A percentile compares a stretch with the other conserved stretches of the same genome.
Evolutionary conservation across 306 rosid species (phyloP).

Genomic region (Betula pendula): DNA sequence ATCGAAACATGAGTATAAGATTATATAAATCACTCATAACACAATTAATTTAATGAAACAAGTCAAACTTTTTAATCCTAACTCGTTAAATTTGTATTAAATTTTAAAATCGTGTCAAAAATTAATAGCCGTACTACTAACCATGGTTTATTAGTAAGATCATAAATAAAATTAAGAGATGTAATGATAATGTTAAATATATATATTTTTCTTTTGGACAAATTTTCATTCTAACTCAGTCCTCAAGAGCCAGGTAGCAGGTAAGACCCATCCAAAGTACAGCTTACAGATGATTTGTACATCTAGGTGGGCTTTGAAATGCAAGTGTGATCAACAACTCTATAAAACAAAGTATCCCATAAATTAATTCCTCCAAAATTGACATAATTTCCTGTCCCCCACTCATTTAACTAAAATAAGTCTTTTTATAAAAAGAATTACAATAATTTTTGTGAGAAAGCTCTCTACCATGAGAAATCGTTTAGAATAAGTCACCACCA

Average conservation of each 20-base stretch:
- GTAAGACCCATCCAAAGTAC: background rate
- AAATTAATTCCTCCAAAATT: background rate
- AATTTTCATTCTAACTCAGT: background rate
- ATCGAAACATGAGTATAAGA: too few species aligned
- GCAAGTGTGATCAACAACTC: background rate
- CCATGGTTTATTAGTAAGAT: too few species aligned
- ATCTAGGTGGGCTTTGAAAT: background rate
- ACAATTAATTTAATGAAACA: too few species aligned
- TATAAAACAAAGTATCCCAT: background rate
- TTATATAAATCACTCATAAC: too few species aligned
- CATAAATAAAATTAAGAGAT: too few species aligned
- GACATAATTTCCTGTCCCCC: background rate
- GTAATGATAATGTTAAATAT: too few species aligned
- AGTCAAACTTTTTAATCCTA: too few species aligned
- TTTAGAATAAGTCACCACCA: conserved; percentile 42
- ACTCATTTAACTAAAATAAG: background rate
- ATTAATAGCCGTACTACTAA: too few species aligned
- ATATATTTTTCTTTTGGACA: too few species aligned
- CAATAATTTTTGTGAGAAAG: background rate
- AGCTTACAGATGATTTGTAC: background rate
- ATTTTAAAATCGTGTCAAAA: too few species aligned
- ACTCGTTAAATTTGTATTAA: too few species aligned
- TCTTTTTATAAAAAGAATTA: background rate
- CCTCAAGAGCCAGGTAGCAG: background rate
- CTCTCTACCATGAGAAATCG: background rate